A percentile compares a stretch with the other conserved stretches of the same genome.
phyloP scores from a whole-genome alignment of 768 basidiomycete species.

The Tulasnella sp. region DNA sequence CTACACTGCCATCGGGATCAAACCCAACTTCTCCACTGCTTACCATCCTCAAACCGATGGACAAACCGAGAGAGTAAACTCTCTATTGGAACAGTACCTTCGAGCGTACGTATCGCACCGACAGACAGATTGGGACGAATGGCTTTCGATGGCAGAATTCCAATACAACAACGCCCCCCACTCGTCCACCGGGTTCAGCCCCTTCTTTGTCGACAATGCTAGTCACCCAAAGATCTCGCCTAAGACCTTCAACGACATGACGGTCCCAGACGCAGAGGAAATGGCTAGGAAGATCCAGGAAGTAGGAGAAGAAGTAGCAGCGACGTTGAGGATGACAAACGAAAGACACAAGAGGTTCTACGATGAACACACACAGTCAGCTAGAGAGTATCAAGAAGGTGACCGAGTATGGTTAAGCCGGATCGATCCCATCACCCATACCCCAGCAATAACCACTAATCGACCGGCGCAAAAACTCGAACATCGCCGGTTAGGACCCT shows the following conservation, averaged over 20 bases:
- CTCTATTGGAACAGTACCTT: background rate
- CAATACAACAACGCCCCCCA: background rate
- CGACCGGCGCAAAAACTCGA: slow-evolving; percentile 1
- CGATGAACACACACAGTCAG: background rate
- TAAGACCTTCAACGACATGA: background rate
- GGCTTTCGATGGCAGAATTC: background rate
- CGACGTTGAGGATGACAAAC: background rate
- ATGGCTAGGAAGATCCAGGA: background rate
- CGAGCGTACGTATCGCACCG: background rate
- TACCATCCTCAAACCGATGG: slow-evolving; percentile 1
- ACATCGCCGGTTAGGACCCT: background rate
- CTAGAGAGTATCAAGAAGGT: background rate
- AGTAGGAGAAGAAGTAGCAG: background rate
- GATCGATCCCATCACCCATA: too few species aligned
- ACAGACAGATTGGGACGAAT: background rate
- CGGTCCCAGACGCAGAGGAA: background rate
- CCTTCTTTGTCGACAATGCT: background rate
- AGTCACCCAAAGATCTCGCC: background rate
- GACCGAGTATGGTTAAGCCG: slow-evolving; percentile 3
- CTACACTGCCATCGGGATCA: background rate
- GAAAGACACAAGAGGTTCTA: background rate
- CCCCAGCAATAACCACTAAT: background rate
- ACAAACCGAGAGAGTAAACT: background rate
- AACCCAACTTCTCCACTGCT: background rate
- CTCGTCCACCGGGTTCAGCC: background rate